Percentiles rank a stretch among this genome's conserved stretches.
phyloP scores from a whole-genome alignment of 495 filamentous ascomycete species.

The Rusavskia elegans region DNA sequence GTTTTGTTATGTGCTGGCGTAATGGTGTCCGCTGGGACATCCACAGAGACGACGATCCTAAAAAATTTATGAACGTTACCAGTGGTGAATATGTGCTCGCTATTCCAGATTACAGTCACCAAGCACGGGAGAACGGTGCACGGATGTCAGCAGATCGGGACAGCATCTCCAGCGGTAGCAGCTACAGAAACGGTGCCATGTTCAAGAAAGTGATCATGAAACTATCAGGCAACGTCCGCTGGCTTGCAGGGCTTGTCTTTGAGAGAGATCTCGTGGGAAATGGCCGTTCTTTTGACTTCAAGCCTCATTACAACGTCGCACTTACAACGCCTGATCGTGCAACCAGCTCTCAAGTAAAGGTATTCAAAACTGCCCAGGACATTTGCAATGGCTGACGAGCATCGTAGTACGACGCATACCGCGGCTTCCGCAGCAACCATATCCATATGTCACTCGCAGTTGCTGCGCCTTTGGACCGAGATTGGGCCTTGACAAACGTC shows the following conservation, averaged over 20 bases:
- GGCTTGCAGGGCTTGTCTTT: conserved; percentile 81
- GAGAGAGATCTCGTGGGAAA: conserved; percentile 56
- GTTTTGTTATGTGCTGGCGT: conserved; percentile 96
- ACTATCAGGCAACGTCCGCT: conserved; percentile 83
- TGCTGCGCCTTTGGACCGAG: conserved; percentile 60
- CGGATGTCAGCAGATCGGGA: conserved; percentile 41
- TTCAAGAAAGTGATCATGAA: conserved; percentile 99
- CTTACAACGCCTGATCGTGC: conserved; percentile 64
- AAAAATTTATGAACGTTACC: conserved; percentile 86
- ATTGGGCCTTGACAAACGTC: conserved; percentile 60
- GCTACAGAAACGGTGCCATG: conserved; percentile 53
- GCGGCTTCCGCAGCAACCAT: conserved; percentile 84
- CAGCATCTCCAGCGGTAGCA: conserved; percentile 43
- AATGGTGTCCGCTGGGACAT: conserved; percentile 80
- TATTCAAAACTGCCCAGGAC: conserved; percentile 6
- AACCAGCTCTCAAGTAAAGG: conserved; percentile 34
- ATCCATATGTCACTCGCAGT: conserved; percentile 90
- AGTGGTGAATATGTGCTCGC: conserved; percentile 90
- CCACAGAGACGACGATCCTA: conserved; percentile 65
- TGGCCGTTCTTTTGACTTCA: conserved; percentile 69
- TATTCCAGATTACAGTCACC: conserved; percentile 80
- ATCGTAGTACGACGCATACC: conserved; percentile 73
- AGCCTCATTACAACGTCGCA: conserved; percentile 80
- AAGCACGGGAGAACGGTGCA: conserved; percentile 44
- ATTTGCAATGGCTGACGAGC: conserved; percentile 11